Conservation (phyloP, 164 flowering plant genomes). For the Santalum album region DNA sequence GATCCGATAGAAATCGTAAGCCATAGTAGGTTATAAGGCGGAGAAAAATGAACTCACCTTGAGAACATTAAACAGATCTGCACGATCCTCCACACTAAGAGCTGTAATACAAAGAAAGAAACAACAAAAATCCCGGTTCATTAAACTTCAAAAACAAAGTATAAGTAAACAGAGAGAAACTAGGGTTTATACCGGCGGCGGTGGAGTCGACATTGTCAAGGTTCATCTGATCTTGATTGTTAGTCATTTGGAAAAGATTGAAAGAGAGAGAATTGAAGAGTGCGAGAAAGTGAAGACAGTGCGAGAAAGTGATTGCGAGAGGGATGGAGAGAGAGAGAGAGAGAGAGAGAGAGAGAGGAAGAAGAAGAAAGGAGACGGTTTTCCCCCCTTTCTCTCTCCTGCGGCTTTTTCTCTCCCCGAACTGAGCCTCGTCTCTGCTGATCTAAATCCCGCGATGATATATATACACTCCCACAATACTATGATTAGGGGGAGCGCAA, state of each 20-base stretch:
- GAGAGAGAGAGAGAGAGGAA: background rate
- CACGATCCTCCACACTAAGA: constrained; percentile 34
- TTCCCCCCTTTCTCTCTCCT: background rate
- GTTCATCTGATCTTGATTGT: constrained; percentile 21
- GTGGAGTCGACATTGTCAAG: constrained; percentile 25
- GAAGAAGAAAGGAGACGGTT: background rate
- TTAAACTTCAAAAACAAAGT: background rate
- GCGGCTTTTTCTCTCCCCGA: too few species aligned
- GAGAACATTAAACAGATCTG: constrained; percentile 33
- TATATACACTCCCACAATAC: too few species aligned
- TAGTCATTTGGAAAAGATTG: background rate
- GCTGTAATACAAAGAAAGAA: constrained; percentile 11
- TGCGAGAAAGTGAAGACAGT: background rate
- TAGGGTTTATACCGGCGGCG: constrained; percentile 13
- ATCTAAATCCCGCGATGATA: too few species aligned
- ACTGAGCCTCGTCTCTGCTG: too few species aligned
- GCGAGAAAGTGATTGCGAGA: background rate
- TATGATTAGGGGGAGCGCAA: too few species aligned
- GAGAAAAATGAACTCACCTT: constrained; percentile 17
- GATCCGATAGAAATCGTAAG: too few species aligned
- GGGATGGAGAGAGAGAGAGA: background rate
- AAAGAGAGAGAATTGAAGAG: background rate
- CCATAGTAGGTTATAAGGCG: too few species aligned
- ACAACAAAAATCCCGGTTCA: background rate
- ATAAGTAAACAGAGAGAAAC: background rate